These are phyloP conservation scores for Yamadazyma jaroonii DNA, from an alignment of 1,139 yeast genomes.

Conservation along the genomic window DNA sequence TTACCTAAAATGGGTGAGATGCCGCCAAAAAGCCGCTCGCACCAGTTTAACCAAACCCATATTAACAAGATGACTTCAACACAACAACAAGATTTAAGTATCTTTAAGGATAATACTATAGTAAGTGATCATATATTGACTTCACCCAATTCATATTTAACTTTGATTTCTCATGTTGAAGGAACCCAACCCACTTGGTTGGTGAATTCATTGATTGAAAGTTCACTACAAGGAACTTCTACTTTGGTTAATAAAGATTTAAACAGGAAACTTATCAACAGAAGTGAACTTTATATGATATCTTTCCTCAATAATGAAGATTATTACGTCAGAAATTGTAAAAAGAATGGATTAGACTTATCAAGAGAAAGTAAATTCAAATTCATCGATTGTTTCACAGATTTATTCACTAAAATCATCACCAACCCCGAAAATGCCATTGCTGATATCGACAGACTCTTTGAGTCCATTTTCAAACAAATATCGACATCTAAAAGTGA, in stretches of 20 bases:
- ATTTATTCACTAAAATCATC: slow-evolving; percentile 33
- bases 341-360: slow-evolving; percentile 45
- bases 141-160: slow-evolving; percentile 24
- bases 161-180: slow-evolving; percentile 52
- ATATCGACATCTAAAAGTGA: slow-evolving; percentile 7
- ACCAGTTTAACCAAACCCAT: not conserved
- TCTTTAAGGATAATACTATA: slow-evolving; percentile 55
- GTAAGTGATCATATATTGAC: slow-evolving; percentile 26
- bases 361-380: slow-evolving; percentile 26
- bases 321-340: slow-evolving; percentile 36
- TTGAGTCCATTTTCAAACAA: slow-evolving; percentile 19
- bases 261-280: slow-evolving; percentile 15
- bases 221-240: slow-evolving; percentile 41
- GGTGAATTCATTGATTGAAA: slow-evolving; percentile 46
- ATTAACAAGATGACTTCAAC: slow-evolving; percentile 5
- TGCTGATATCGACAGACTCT: slow-evolving; percentile 18
- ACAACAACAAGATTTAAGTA: slow-evolving; percentile 58
- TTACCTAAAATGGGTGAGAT: not conserved
- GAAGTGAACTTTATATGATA: slow-evolving; percentile 36
- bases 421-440: slow-evolving; percentile 21
- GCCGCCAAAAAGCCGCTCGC: slow-evolving; percentile 4
- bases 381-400: slow-evolving; percentile 45
- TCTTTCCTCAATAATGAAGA: slow-evolving; percentile 43
- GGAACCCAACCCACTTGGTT: slow-evolving; percentile 74
- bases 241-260: slow-evolving; percentile 34